phyloP scores from a whole-genome alignment of 306 rosid species.

The Vicia faba region DNA sequence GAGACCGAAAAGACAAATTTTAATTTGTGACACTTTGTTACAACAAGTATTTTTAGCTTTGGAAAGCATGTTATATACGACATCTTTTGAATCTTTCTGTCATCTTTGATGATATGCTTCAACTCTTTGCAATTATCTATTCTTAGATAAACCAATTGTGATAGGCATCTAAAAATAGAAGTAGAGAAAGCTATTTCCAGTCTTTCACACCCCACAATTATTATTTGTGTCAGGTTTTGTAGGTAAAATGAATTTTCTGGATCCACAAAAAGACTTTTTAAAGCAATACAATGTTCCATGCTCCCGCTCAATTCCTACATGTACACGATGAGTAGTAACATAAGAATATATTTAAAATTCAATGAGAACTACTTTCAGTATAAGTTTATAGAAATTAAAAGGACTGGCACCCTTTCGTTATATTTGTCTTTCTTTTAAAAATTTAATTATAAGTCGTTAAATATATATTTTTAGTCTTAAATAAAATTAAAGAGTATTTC shows the following conservation, averaged over 20 bases:
- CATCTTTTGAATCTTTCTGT: neutral
- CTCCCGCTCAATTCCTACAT: neutral
- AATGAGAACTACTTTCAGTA: too few species aligned
- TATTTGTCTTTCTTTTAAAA: too few species aligned
- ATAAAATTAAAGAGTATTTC: too few species aligned
- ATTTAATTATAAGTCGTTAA: too few species aligned
- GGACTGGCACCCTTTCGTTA: too few species aligned
- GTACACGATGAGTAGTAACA: neutral
- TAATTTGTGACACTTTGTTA: neutral
- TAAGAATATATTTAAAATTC: neutral
- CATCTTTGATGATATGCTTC: conserved; percentile 19
- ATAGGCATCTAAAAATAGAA: neutral
- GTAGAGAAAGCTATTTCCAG: neutral
- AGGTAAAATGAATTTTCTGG: neutral
- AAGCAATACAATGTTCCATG: neutral
- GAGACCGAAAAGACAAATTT: neutral
- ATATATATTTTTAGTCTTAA: too few species aligned
- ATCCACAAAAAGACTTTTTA: neutral
- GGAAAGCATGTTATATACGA: conserved; percentile 16
- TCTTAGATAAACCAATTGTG: neutral
- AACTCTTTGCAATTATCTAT: neutral
- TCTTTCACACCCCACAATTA: neutral
- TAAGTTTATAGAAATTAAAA: too few species aligned
- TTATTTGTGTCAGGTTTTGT: neutral
- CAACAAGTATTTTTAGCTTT: neutral